Conservation (phyloP, 768 basidiomycete genomes). For the Phlebiopsis flavidoalba region DNA sequence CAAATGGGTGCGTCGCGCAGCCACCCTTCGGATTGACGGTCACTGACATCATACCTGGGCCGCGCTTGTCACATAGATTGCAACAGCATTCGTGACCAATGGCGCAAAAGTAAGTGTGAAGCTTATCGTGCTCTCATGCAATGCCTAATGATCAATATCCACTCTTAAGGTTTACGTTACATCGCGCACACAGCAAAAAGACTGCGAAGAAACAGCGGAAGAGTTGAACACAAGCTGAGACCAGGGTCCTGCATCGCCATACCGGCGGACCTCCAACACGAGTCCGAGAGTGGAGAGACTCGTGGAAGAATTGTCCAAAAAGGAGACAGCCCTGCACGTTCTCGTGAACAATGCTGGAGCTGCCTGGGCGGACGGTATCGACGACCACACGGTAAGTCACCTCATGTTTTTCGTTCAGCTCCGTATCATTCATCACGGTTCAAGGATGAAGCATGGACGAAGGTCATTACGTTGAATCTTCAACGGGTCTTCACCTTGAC, state of each 20-base stretch:
- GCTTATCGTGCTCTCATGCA: neutral
- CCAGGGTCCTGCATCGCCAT: constrained; percentile 50
- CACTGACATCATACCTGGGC: constrained; percentile 13
- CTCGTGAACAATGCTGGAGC: constrained; percentile 65
- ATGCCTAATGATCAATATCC: neutral
- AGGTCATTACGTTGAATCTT: constrained; percentile 57
- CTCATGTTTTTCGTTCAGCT: neutral
- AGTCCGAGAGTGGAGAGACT: constrained; percentile 50
- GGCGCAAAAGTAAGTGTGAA: constrained; percentile 42
- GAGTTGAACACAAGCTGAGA: constrained; percentile 46
- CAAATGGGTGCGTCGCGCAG: constrained; percentile 47
- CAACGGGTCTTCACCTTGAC: constrained; percentile 62
- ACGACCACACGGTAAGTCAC: constrained; percentile 37
- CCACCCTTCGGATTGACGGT: neutral
- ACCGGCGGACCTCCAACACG: constrained; percentile 49
- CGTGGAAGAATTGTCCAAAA: constrained; percentile 41
- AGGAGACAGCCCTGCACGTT: constrained; percentile 50
- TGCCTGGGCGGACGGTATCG: constrained; percentile 45
- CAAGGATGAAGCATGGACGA: constrained; percentile 53
- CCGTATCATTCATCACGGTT: neutral
- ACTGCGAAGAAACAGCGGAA: constrained; percentile 45
- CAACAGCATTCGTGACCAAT: constrained; percentile 56
- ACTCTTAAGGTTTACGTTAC: constrained; percentile 52
- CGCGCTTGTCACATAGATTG: constrained; percentile 38
- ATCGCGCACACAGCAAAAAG: constrained; percentile 46